Base-by-base conservation (phyloP, 768 basidiomycete genomes). In the Kwoniella bestiolae region DNA sequence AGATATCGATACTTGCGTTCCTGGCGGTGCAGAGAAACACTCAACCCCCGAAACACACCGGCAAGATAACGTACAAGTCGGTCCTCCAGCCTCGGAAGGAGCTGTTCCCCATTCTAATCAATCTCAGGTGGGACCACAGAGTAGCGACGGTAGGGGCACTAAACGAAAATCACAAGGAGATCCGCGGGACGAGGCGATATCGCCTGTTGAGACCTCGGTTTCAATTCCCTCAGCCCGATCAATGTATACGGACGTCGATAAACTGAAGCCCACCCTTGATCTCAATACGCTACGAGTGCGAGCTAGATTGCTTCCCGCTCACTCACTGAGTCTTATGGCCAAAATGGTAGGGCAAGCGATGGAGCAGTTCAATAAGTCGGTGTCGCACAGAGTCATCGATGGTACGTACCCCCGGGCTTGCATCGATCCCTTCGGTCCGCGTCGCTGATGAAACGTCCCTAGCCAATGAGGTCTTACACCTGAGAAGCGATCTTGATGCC, bases 1-100 rank as follows among this genome's bases (percentile, higher is more conserved):
- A 35, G 71, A 72, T 45, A 66, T 72, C 53, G 71, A 72, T 47
- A 59, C 56, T 12, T 72, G 71, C 32, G 29, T 66, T 3, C 71
- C 71, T 9, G 68, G 68, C 25, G 65, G 51, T 23, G 8, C 16
- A 18, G 71, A 72, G 29, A 25, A 38, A 28, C 71, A 72, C 41
- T 14, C 11, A 2, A 14, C 21, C 9, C 28, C 38, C 11, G 56
- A 57, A 41, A 5, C 18, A 2, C 3, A 41, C 8, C 38, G 2
- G 18, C 38, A 11, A 41, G 18, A 41, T 16, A 11, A 11, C 7
- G 18, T 14, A 4, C 38, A 2, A 2, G 2, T 18, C 18, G 38
- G 3, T 14, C 38, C 38, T 41, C 38, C 38, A 3, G 12, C 4
- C 38, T 41, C 14, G 12, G 38, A 41, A 18, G 2, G 12, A 16